Conservation (phyloP, 139 green algal genomes). For the Volvox reticuliferus region DNA sequence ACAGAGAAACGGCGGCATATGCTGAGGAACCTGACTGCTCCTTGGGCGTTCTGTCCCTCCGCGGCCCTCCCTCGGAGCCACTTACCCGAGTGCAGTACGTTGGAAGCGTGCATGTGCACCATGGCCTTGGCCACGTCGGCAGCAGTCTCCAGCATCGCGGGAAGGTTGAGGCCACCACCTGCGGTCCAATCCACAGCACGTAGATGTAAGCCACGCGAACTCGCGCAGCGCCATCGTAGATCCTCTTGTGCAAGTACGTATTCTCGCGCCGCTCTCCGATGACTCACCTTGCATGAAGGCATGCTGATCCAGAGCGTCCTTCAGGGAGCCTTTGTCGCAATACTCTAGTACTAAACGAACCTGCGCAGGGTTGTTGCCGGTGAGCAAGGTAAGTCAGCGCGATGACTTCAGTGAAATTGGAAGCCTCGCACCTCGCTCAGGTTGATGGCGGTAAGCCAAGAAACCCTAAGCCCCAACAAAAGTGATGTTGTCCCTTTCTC, state of each 20-base stretch:
- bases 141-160: constrained; percentile 52
- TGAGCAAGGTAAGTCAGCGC: too few relatives aligned
- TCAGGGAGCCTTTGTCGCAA: constrained; percentile 66
- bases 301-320: constrained; percentile 53
- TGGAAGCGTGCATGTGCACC: constrained; percentile 55
- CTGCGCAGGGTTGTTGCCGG: constrained; percentile 24
- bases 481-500: too few relatives aligned
- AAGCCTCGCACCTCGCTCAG: too few relatives aligned
- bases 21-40: too few relatives aligned
- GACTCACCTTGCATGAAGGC: constrained; percentile 44
- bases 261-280: background rate
- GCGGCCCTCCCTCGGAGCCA: background rate
- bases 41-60: too few relatives aligned
- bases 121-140: constrained; percentile 58
- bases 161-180: constrained; percentile 31
- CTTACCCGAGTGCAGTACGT: constrained; percentile 51
- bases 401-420: too few relatives aligned
- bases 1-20: background rate
- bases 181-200: background rate
- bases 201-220: background rate
- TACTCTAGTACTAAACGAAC: constrained; percentile 70
- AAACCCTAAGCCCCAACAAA: too few relatives aligned
- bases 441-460: too few relatives aligned
- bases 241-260: too few relatives aligned
- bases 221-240: too few relatives aligned